These are phyloP conservation scores for Trichoderma lentiforme DNA, from an alignment of 2,329 filamentous ascomycete genomes.

Conservation along the genomic window DNA sequence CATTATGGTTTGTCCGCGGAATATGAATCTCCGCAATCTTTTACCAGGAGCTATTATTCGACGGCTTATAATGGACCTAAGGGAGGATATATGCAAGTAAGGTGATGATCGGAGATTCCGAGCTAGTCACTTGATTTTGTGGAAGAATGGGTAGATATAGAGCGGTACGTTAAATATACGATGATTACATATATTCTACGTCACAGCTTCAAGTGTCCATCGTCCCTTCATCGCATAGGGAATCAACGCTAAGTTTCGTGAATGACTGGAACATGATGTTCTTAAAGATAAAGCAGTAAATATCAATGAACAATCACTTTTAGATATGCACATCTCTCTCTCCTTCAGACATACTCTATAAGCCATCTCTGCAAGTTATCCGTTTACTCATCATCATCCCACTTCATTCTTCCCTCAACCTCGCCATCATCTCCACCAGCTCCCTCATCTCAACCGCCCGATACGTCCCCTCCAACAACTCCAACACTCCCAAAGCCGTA, in stretches of 20 bases:
- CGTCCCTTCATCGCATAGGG: background rate
- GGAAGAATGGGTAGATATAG: background rate
- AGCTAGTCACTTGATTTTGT: background rate
- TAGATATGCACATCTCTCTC: background rate
- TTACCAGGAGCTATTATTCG: background rate
- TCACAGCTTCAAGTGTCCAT: background rate
- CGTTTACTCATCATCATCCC: background rate
- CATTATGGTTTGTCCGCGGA: background rate
- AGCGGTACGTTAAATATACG: rapidly evolving
- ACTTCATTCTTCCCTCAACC: background rate
- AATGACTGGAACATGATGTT: background rate
- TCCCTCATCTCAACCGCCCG: constrained; percentile 21
- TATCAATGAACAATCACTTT: background rate
- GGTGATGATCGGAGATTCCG: background rate
- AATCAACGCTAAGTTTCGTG: background rate
- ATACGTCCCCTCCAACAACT: constrained; percentile 28
- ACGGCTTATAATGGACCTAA: background rate
- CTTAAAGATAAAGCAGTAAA: background rate
- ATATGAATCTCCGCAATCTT: background rate
- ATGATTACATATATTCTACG: background rate
- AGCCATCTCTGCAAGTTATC: background rate
- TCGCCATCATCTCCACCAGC: constrained; percentile 19
- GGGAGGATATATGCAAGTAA: background rate
- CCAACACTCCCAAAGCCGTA: constrained; percentile 28
- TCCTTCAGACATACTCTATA: background rate